phyloP scores from a whole-genome alignment of 225 moss, liverwort and hornwort genomes.

The Neckera pumila region DNA sequence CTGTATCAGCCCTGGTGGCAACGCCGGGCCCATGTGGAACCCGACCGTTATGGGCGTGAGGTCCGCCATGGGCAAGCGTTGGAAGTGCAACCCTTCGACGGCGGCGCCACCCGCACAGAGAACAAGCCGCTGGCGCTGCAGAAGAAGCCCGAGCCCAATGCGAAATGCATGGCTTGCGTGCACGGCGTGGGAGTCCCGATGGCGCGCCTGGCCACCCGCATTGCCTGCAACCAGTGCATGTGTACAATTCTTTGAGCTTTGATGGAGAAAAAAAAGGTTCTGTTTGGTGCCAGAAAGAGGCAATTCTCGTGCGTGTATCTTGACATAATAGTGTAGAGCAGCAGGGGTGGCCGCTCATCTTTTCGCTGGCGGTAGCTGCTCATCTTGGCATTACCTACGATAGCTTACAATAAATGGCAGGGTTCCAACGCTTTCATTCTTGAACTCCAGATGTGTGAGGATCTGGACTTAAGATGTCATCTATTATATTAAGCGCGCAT shows the following conservation, averaged over 20 bases:
- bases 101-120: neutral
- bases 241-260: constrained; percentile 12
- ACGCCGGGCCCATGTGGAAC: neutral
- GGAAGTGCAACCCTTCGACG: neutral
- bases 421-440: neutral
- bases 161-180: constrained; percentile 24
- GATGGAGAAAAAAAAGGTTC: neutral
- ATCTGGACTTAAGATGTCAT: neutral
- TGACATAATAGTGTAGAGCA: neutral
- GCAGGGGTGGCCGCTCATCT: neutral
- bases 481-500: neutral
- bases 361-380: neutral
- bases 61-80: neutral
- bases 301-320: neutral
- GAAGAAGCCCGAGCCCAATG: neutral
- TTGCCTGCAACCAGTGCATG: neutral
- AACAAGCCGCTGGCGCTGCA: neutral
- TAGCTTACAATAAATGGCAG: neutral
- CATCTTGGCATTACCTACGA: neutral
- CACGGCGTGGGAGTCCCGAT: constrained; percentile 11
- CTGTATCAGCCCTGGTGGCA: neutral
- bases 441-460: neutral
- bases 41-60: neutral
- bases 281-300: neutral
- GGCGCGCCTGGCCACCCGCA: neutral